Evolutionary conservation across 768 basidiomycete species (phyloP).

Genomic region (Serendipita sp.): DNA sequence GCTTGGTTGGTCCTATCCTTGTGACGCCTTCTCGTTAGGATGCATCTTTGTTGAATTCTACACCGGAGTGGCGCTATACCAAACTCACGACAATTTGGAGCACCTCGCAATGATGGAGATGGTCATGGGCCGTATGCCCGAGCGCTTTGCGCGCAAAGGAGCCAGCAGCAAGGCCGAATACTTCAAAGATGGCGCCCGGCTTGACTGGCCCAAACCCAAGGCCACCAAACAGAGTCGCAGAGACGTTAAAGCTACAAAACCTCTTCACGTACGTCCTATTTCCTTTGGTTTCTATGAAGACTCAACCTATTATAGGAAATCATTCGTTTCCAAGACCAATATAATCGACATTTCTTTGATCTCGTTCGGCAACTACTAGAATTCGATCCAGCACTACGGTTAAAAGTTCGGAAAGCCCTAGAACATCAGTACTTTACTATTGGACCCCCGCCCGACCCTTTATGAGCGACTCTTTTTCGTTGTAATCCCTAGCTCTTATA

Average conservation of each 20-base stretch:
- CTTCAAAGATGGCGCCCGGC: slow-evolving; percentile 59
- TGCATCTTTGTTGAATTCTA: slow-evolving; percentile 98
- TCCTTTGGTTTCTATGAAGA: background rate
- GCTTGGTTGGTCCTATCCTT: slow-evolving; percentile 94
- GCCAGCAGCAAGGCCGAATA: slow-evolving; percentile 78
- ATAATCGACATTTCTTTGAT: slow-evolving; percentile 70
- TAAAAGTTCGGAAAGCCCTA: slow-evolving; percentile 76
- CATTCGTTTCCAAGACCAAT: slow-evolving; percentile 55
- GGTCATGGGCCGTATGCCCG: slow-evolving; percentile 97
- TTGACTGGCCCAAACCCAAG: slow-evolving; percentile 86
- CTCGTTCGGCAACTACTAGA: slow-evolving; percentile 74
- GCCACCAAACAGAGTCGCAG: slow-evolving; percentile 82
- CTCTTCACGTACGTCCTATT: slow-evolving; percentile 45
- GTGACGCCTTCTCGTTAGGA: slow-evolving; percentile 95
- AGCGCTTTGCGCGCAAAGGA: slow-evolving; percentile 59
- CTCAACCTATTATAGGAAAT: slow-evolving; percentile 43
- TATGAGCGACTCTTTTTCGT: background rate
- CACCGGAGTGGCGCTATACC: slow-evolving; percentile 95
- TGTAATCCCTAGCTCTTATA: background rate
- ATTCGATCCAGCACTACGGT: slow-evolving; percentile 79
- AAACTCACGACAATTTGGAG: slow-evolving; percentile 97
- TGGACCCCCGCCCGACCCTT: background rate
- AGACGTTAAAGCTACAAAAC: slow-evolving; percentile 74
- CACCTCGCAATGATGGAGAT: slow-evolving; percentile 99
- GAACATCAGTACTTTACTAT: slow-evolving; percentile 68